Evolutionary conservation across 768 basidiomycete genomes (phyloP).

Genomic region (Phylloporus rhodoxanthus): DNA sequence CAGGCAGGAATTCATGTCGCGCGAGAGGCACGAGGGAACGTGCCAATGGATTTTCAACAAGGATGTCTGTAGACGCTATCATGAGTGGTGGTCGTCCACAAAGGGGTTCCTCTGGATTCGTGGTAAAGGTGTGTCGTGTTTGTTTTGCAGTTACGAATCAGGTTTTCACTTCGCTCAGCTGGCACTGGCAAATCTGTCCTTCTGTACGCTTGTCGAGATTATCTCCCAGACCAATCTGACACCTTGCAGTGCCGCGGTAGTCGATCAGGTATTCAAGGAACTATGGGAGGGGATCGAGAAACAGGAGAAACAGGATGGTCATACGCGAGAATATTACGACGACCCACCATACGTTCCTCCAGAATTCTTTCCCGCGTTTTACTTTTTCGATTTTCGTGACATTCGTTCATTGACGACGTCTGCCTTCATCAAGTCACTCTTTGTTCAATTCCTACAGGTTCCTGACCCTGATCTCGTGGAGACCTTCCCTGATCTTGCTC

Average conservation of each 20-base stretch:
- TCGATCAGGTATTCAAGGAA: constrained; percentile 21
- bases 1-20: constrained; percentile 21
- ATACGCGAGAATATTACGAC: constrained; percentile 11
- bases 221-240: constrained; percentile 3
- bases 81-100: constrained; percentile 15
- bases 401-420: constrained; percentile 12
- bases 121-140: constrained; percentile 15
- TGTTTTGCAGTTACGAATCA: not conserved
- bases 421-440: constrained; percentile 22
- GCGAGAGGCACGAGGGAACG: constrained; percentile 20
- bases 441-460: constrained; percentile 24
- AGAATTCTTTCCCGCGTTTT: constrained; percentile 23
- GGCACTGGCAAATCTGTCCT: constrained; percentile 22
- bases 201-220: constrained; percentile 10
- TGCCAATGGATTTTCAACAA: constrained; percentile 22
- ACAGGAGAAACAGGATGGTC: constrained; percentile 15
- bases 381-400: constrained; percentile 28
- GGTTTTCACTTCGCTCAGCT: constrained; percentile 11
- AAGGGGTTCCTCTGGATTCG: constrained; percentile 24
- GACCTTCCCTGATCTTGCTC: constrained; percentile 19
- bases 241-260: constrained; percentile 16
- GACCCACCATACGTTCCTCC: constrained; percentile 16
- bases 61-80: constrained; percentile 15
- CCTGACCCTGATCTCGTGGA: constrained; percentile 15
- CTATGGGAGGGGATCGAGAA: constrained; percentile 19